Evolutionary conservation across 1,139 yeast genomes (phyloP).

Genomic region (Yamadazyma taylorii): DNA sequence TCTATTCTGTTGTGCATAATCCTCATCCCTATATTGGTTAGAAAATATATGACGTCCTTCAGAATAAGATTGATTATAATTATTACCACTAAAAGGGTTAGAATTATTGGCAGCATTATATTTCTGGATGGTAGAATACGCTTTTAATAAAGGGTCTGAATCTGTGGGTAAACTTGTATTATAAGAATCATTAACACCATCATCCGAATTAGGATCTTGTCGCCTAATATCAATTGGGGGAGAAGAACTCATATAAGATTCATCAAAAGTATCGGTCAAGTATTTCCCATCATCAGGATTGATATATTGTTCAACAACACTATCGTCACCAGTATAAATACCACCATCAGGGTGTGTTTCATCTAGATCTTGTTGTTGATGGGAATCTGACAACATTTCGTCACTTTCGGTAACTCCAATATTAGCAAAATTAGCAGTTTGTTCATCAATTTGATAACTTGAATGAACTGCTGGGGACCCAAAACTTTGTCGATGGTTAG

Average conservation of each 20-base stretch:
- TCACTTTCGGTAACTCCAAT: conserved; percentile 55
- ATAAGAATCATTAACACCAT: not conserved
- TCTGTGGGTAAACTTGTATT: conserved; percentile 2
- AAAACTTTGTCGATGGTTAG: conserved; percentile 15
- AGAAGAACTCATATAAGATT: conserved; percentile 20
- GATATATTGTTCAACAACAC: conserved; percentile 7
- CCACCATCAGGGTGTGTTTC: conserved; percentile 3
- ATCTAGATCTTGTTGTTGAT: conserved; percentile 9
- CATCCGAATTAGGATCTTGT: not conserved
- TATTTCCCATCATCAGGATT: conserved; percentile 1
- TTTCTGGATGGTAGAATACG: not conserved
- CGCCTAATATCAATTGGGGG: conserved; percentile 28
- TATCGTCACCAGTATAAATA: conserved; percentile 2
- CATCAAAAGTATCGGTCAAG: conserved; percentile 8
- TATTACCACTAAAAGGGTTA: not conserved
- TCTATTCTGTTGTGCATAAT: conserved; percentile 1
- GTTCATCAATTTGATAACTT: conserved; percentile 56
- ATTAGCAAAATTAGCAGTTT: conserved; percentile 61
- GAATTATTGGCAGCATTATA: not conserved
- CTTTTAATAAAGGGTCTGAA: conserved; percentile 1
- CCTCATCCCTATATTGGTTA: conserved; percentile 10
- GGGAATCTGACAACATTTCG: not conserved
- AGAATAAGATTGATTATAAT: not conserved
- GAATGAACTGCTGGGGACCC: conserved; percentile 45
- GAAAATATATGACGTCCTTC: not conserved